phyloP scores from a whole-genome alignment of 75 land plant genomes.

The Pinus taeda region DNA sequence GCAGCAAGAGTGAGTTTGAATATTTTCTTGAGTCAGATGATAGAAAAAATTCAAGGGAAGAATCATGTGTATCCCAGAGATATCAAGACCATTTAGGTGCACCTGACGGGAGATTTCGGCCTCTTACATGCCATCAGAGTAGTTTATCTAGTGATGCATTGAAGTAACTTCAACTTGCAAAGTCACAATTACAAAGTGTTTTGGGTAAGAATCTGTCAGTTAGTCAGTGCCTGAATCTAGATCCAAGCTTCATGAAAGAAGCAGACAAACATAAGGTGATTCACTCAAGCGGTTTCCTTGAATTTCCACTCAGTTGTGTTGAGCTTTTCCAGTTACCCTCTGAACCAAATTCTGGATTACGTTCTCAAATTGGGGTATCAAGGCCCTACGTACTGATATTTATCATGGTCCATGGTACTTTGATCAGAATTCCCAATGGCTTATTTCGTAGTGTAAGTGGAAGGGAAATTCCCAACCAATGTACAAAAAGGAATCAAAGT shows the following conservation, averaged over 20 bases:
- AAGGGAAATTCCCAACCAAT: not conserved
- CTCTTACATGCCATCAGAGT: not conserved
- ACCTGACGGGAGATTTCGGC: not conserved
- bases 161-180: not conserved
- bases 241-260: slow-evolving; percentile 1
- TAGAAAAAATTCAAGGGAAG: slow-evolving; percentile 1
- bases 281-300: not conserved
- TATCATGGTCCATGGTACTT: not conserved
- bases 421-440: not conserved
- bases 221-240: not conserved
- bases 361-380: not conserved
- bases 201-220: not conserved
- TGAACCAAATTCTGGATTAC: not conserved
- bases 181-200: not conserved
- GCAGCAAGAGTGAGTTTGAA: not conserved
- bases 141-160: not conserved
- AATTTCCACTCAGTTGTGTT: slow-evolving; percentile 3
- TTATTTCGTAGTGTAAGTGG: not conserved
- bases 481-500: not conserved
- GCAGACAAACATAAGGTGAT: not conserved
- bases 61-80: slow-evolving; percentile 5
- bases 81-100: not conserved
- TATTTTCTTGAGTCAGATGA: not conserved
- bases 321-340: slow-evolving; percentile 6
- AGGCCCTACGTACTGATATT: not conserved